Conservation (phyloP, 1,284 basidiomycete genomes). For the Moniliophthora roreri region DNA sequence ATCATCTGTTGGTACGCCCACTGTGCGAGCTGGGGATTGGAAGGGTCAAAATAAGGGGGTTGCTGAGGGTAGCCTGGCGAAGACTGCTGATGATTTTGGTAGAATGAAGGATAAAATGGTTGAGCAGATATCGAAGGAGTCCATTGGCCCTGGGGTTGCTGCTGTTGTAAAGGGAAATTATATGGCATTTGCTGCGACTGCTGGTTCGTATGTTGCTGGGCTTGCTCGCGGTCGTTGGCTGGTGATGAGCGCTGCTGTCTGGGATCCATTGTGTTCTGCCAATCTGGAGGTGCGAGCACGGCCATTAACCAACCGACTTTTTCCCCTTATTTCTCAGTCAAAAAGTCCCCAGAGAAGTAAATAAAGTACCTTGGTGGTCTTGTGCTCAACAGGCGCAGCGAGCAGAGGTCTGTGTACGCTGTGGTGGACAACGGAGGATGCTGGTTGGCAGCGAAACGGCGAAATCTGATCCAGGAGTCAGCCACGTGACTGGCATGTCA, state of each 20-base stretch:
- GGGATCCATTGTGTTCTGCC: conserved; percentile 64
- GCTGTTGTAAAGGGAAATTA: conserved; percentile 35
- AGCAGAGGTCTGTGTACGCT: too few relatives aligned
- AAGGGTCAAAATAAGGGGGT: conserved; percentile 65
- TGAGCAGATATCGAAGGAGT: conserved; percentile 58
- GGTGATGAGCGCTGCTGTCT: conserved; percentile 57
- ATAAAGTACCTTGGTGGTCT: neutral
- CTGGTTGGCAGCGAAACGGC: too few relatives aligned
- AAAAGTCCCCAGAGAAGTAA: too few relatives aligned
- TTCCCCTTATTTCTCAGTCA: neutral
- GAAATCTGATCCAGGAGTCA: too few relatives aligned
- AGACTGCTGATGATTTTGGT: conserved; percentile 64
- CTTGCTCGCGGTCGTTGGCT: conserved; percentile 44
- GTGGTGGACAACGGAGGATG: too few relatives aligned
- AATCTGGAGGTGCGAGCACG: conserved; percentile 72
- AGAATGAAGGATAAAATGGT: conserved; percentile 73
- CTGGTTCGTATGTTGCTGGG: conserved; percentile 30
- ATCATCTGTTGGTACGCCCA: conserved; percentile 89
- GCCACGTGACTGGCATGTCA: too few relatives aligned
- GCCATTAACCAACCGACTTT: conserved; percentile 57
- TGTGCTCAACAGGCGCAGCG: too few relatives aligned
- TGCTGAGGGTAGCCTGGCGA: conserved; percentile 47
- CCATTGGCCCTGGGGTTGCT: conserved; percentile 61
- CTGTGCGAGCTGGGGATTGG: conserved; percentile 75
- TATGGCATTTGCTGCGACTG: conserved; percentile 30